A percentile compares a stretch with the other conserved stretches of the same genome.
These are phyloP conservation scores for Globisporangium nagaii DNA, from an alignment of 352 stramenopile genomes.

Conservation along the genomic window DNA sequence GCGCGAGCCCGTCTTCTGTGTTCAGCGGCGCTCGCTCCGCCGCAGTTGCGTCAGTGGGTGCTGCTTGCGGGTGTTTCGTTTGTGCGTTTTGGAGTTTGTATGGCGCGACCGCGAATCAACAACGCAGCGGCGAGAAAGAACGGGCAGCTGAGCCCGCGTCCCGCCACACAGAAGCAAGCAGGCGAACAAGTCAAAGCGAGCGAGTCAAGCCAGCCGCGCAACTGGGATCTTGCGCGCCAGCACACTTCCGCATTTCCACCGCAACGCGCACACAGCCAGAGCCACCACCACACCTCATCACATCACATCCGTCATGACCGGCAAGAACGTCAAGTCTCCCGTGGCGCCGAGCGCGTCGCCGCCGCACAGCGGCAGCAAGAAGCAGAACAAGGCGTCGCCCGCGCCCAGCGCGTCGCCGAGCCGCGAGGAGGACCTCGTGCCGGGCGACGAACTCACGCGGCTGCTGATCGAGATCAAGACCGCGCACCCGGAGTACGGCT, in stretches of 20 bases:
- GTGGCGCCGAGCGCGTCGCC: neutral
- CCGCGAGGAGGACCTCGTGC: constrained; percentile 12
- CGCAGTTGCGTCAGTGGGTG: no score
- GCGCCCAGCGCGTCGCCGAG: constrained; percentile 2
- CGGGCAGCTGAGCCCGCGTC: no score
- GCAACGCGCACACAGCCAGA: neutral
- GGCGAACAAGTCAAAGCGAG: no score
- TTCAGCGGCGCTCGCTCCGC: no score
- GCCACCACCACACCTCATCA: neutral
- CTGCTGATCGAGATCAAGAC: constrained; percentile 39
- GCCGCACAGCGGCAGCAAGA: constrained; percentile 6
- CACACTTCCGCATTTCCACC: constrained; percentile 1
- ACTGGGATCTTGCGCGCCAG: no score
- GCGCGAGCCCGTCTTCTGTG: no score
- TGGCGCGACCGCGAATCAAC: no score
- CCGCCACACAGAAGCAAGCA: no score
- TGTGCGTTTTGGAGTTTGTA: no score
- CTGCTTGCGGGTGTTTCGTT: no score
- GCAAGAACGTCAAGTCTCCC: constrained; percentile 10
- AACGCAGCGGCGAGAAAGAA: no score
- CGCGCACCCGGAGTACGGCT: constrained; percentile 25
- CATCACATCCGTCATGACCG: neutral
- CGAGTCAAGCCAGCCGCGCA: no score
- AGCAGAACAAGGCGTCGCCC: constrained; percentile 1
- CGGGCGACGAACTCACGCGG: constrained; percentile 25